Base-by-base conservation (phyloP, 495 filamentous ascomycete species). In the Neurospora tetrasperma region DNA sequence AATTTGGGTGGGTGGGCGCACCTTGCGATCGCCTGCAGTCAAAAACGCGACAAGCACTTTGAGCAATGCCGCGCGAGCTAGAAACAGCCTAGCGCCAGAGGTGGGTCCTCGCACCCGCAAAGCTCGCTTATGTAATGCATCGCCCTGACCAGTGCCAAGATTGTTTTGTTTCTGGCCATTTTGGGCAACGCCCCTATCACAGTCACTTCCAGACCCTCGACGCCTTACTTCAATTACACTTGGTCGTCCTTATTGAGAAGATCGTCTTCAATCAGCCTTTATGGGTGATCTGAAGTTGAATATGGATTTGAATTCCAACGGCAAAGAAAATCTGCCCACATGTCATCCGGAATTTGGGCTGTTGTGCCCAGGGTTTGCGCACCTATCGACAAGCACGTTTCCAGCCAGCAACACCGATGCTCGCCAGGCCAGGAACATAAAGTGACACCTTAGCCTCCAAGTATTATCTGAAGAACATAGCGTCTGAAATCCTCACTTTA, bases 31-130 rank as follows among this genome's bases (percentile, higher is more conserved):
- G 70, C 69, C 31, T 46, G 41, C 42, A 41, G 43, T 39, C 70
- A 71, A 71, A 71, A 71, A 71, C 70, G 70, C 70, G 70, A 71
- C 44, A 62, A 62, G 54, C 54, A 62, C 54, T 31, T 62, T 62
- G 54, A 62, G 54, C 54, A 35, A 62, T 62, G 54, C 54, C 54
- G 54, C 54, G 54, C 54, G 54, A 62, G 54, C 54, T 62, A 62
- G 54, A 62, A 62, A 62, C 23, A 62, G 12, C 54, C 54, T 62
- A 62, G 54, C 54, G 54, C 23, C 11, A 31, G 3, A 16, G 54
- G 54, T 62, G 54, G 54, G 23, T 62, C 23, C 54, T 54, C 2
- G 5, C 10, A 2, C 20, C 20, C 46, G 20, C 54, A 62, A 62
- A 7, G 6, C 0, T 0, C 1, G 54, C 54, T 62, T 62, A 62